These are phyloP conservation scores for Fusarium brevicatenulatum DNA, from an alignment of 2,329 filamentous ascomycete genomes.

Conservation along the genomic window DNA sequence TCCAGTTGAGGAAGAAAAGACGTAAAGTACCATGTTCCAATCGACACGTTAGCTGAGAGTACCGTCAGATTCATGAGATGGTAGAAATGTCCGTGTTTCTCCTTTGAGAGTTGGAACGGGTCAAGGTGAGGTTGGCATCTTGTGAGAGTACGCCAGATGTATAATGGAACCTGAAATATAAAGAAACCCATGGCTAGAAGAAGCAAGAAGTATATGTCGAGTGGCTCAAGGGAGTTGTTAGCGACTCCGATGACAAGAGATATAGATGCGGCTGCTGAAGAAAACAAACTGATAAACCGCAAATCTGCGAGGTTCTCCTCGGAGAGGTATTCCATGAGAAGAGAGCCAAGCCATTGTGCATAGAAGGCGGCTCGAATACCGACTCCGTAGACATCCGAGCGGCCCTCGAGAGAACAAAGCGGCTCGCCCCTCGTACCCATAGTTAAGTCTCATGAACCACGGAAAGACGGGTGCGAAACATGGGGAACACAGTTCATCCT, in stretches of 20 bases:
- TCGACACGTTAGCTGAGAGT: slow-evolving; percentile 41
- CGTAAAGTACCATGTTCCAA: slow-evolving; percentile 49
- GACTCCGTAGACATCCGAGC: slow-evolving; percentile 49
- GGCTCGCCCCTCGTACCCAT: slow-evolving; percentile 4
- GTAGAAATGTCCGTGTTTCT: slow-evolving; percentile 42
- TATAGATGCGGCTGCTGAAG: slow-evolving; percentile 44
- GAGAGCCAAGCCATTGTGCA: slow-evolving; percentile 50
- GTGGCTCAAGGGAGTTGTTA: slow-evolving; percentile 35
- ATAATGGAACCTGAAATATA: slow-evolving; percentile 48
- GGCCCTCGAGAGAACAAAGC: slow-evolving; percentile 42
- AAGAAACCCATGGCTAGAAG: slow-evolving; percentile 47
- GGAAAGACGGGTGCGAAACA: neutral
- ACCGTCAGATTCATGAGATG: slow-evolving; percentile 41
- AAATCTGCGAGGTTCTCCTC: slow-evolving; percentile 43
- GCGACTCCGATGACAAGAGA: slow-evolving; percentile 45
- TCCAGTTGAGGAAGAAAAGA: slow-evolving; percentile 38
- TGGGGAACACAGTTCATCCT: neutral
- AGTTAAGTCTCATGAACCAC: neutral
- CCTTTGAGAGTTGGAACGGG: slow-evolving; percentile 44
- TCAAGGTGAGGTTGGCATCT: slow-evolving; percentile 47
- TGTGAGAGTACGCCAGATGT: slow-evolving; percentile 48
- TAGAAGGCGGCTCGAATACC: slow-evolving; percentile 51
- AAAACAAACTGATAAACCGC: slow-evolving; percentile 47
- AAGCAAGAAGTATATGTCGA: slow-evolving; percentile 48
- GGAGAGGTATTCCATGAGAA: slow-evolving; percentile 47